Percentiles rank a stretch among this genome's conserved stretches.
Evolutionary conservation across 2,329 filamentous ascomycete species (phyloP).

Genomic region (Pseudocercospora vitis): DNA sequence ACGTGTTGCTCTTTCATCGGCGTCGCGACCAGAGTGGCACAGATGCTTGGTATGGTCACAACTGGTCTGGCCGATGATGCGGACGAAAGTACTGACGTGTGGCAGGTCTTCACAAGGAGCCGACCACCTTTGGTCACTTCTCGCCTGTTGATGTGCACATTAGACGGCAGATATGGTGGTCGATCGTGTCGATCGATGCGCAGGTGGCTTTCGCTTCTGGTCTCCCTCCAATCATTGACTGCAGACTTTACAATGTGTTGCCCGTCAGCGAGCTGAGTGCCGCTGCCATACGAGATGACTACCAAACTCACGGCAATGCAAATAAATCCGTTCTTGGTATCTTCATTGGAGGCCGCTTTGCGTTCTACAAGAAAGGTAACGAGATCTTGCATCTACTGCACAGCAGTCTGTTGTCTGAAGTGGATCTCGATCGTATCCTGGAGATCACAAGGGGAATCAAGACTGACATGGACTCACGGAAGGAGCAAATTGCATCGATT

Average conservation of each 20-base stretch:
- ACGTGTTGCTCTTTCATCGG: conserved; percentile 52
- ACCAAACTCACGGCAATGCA: conserved; percentile 28
- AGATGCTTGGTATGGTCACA: conserved; percentile 43
- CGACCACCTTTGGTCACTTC: conserved; percentile 48
- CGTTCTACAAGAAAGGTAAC: conserved; percentile 26
- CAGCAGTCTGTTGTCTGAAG: conserved; percentile 22
- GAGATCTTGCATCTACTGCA: conserved; percentile 28
- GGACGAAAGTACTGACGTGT: not conserved
- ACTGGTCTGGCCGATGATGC: not conserved
- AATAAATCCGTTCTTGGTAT: conserved; percentile 27
- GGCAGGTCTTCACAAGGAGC: conserved; percentile 47
- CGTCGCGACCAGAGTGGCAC: conserved; percentile 48
- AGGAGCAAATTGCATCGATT: conserved; percentile 21
- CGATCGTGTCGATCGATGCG: conserved; percentile 51
- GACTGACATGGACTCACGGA: conserved; percentile 22
- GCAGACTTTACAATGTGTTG: conserved; percentile 49
- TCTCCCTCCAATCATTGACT: conserved; percentile 48
- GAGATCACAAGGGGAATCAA: conserved; percentile 25
- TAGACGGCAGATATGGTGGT: conserved; percentile 51
- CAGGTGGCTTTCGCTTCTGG: conserved; percentile 53
- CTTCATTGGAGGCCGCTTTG: conserved; percentile 27
- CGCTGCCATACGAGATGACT: conserved; percentile 44
- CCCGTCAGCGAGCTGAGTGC: conserved; percentile 41
- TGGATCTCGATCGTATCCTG: conserved; percentile 23
- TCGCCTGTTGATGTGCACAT: conserved; percentile 47